A percentile compares a stretch with the other conserved stretches of the same genome.
Evolutionary conservation across 768 basidiomycete genomes (phyloP).

Genomic region (Cytidiella melzeri): DNA sequence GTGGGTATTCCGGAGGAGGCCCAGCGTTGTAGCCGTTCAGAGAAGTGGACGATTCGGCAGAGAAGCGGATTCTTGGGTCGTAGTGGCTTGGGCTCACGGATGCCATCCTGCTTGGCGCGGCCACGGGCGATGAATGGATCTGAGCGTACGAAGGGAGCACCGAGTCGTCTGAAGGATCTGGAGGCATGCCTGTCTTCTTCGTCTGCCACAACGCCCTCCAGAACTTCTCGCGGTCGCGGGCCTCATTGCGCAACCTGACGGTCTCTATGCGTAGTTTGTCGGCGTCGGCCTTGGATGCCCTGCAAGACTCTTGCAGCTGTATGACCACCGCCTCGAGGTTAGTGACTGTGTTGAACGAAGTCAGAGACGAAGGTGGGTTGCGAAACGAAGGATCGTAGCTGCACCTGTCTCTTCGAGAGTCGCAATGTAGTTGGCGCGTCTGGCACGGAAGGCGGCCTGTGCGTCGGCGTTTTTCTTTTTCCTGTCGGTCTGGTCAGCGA

Average conservation of each 20-base stretch:
- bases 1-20: constrained; percentile 33
- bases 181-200: constrained; percentile 36
- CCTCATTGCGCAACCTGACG: constrained; percentile 53
- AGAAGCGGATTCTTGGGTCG: constrained; percentile 42
- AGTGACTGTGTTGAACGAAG: constrained; percentile 45
- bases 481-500: constrained; percentile 48
- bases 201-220: constrained; percentile 67
- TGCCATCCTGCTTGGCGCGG: constrained; percentile 19
- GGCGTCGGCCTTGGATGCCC: constrained; percentile 57
- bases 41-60: constrained; percentile 38
- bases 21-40: constrained; percentile 39
- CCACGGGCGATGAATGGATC: constrained; percentile 19
- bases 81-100: constrained; percentile 26
- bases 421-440: constrained; percentile 81
- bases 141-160: constrained; percentile 37
- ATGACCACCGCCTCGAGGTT: constrained; percentile 81
- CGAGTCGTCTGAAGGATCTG: constrained; percentile 40
- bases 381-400: constrained; percentile 13
- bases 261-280: constrained; percentile 64
- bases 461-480: constrained; percentile 91
- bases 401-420: constrained; percentile 75
- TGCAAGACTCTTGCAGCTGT: constrained; percentile 76
- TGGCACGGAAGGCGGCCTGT: constrained; percentile 77
- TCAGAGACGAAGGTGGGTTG: constrained; percentile 7
- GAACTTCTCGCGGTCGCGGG: constrained; percentile 67